Percentiles rank a stretch among this genome's conserved stretches.
These are phyloP conservation scores for Gossypium davidsonii DNA, from an alignment of 441 rosid genomes.

Conservation along the genomic window DNA sequence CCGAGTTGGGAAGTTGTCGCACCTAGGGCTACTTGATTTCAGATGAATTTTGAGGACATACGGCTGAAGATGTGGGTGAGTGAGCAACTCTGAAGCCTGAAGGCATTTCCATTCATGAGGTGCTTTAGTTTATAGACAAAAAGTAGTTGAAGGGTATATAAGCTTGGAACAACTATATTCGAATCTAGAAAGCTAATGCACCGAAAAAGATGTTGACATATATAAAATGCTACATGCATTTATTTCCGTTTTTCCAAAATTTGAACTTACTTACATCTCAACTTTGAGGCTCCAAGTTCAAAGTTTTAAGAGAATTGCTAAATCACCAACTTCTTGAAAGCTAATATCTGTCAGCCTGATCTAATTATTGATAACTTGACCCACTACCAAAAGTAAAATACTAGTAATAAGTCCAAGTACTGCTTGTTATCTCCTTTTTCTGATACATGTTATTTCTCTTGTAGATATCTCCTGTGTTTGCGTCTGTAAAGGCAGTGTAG, in stretches of 20 bases:
- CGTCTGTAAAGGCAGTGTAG: background rate
- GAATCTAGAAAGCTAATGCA: background rate
- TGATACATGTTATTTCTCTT: background rate
- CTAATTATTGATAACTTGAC: background rate
- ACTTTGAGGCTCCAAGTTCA: background rate
- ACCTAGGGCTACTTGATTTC: constrained; percentile 41
- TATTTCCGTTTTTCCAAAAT: background rate
- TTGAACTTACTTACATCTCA: background rate
- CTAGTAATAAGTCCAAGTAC: background rate
- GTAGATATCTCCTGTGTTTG: background rate
- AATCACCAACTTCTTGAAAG: background rate
- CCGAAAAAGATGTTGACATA: background rate
- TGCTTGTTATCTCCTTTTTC: background rate
- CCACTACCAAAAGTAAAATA: background rate
- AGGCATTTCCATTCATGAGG: constrained; percentile 1
- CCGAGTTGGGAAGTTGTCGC: constrained; percentile 33
- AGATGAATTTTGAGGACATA: constrained; percentile 42
- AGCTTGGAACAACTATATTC: background rate
- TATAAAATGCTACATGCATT: background rate
- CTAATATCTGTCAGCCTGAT: background rate
- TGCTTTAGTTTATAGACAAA: constrained; percentile 1
- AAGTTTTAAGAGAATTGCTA: background rate
- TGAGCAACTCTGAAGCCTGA: constrained; percentile 64
- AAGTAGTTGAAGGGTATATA: background rate
- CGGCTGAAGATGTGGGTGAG: constrained; percentile 60